These are phyloP conservation scores for Corynascus novoguineensis DNA, from an alignment of 495 filamentous ascomycete genomes.

Conservation along the genomic window DNA sequence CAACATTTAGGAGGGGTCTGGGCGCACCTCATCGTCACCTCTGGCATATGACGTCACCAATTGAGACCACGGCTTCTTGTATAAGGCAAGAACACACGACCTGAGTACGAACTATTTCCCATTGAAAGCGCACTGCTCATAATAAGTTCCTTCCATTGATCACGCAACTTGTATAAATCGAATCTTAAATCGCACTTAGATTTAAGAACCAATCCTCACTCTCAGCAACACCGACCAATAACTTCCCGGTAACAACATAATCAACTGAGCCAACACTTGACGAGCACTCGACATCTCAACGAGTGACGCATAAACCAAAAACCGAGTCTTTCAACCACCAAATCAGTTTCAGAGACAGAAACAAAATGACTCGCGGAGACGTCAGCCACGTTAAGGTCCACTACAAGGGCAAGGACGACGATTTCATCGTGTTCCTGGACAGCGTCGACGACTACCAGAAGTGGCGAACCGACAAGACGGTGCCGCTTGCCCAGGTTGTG, in stretches of 20 bases:
- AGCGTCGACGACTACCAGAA: conserved; percentile 63
- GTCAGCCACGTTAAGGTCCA: conserved; percentile 70
- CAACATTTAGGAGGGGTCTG: background rate
- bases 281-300: background rate
- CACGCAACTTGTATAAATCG: too few relatives aligned
- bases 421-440: conserved; percentile 89
- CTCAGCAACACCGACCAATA: background rate
- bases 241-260: too few relatives aligned
- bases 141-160: too few relatives aligned
- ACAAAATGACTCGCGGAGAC: conserved; percentile 75
- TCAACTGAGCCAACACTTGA: background rate
- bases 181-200: too few relatives aligned
- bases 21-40: conserved; percentile 21
- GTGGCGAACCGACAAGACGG: conserved; percentile 75
- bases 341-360: conserved; percentile 3
- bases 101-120: background rate
- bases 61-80: background rate
- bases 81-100: background rate
- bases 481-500: conserved; percentile 79
- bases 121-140: background rate
- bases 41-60: conserved; percentile 18
- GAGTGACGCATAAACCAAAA: background rate
- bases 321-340: background rate
- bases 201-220: too few relatives aligned
- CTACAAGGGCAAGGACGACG: conserved; percentile 81